These are phyloP conservation scores for Odonthalia washingtoniensis DNA, from an alignment of 31 red algal genomes.

Conservation along the genomic window DNA sequence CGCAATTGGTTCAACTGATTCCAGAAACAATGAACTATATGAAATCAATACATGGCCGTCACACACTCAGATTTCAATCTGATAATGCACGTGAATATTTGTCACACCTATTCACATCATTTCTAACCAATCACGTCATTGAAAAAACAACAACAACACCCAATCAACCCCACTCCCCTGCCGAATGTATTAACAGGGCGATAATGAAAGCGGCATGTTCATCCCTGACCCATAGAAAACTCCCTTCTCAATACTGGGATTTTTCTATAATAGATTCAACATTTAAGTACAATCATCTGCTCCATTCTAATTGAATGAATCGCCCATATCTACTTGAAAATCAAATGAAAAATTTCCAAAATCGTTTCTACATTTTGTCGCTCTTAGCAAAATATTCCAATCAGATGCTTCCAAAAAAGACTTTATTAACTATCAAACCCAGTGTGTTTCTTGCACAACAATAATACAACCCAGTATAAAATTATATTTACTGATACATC, in stretches of 20 bases:
- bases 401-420: not conserved
- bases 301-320: not conserved
- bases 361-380: too few relatives aligned
- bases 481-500: not conserved
- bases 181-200: too few relatives aligned
- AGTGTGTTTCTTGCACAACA: not conserved
- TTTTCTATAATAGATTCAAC: too few relatives aligned
- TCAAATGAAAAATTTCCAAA: not conserved
- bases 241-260: not conserved
- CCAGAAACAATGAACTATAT: not conserved
- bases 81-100: constrained; percentile 1
- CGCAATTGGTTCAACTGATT: not conserved
- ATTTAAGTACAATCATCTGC: too few relatives aligned
- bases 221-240: not conserved
- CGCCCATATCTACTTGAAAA: not conserved
- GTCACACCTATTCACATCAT: not conserved
- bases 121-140: too few relatives aligned
- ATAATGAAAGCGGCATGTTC: not conserved
- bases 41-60: not conserved
- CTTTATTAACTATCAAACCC: not conserved
- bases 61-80: not conserved
- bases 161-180: not conserved
- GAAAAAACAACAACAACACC: not conserved
- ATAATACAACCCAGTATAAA: not conserved
- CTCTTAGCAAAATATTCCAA: too few relatives aligned